Evolutionary conservation across 2,329 filamentous ascomycete genomes (phyloP).

Genomic region (Xylariales sp.): DNA sequence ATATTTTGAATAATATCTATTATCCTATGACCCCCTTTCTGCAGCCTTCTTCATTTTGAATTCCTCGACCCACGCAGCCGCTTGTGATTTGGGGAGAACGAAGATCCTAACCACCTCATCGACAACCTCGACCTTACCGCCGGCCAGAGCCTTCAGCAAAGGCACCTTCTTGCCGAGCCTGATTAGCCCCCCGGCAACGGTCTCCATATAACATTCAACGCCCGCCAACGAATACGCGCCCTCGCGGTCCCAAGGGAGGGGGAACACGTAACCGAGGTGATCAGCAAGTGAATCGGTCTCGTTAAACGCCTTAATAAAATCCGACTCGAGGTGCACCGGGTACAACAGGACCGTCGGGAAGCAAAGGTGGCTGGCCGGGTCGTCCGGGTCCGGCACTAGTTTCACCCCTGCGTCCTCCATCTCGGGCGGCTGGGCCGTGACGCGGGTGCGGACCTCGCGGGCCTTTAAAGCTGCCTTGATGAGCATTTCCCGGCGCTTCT

Average conservation of each 20-base stretch:
- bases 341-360: conserved; percentile 90
- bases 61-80: conserved; percentile 81
- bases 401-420: conserved; percentile 84
- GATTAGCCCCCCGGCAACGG: conserved; percentile 78
- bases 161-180: conserved; percentile 90
- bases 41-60: conserved; percentile 80
- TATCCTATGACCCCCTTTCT: conserved; percentile 50
- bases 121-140: conserved; percentile 85
- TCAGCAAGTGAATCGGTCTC: conserved; percentile 81
- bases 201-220: conserved; percentile 94
- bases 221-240: conserved; percentile 54
- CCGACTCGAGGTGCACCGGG: conserved; percentile 81
- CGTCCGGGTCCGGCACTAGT: conserved; percentile 77
- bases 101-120: conserved; percentile 87
- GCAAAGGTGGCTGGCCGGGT: conserved; percentile 75
- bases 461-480: conserved; percentile 74
- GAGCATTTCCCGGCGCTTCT: conserved; percentile 67
- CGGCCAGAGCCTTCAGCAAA: conserved; percentile 77
- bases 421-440: conserved; percentile 79
- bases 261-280: conserved; percentile 87
- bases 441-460: conserved; percentile 75
- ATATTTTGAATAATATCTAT: not conserved
- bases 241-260: conserved; percentile 84
- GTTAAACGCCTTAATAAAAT: conserved; percentile 89
- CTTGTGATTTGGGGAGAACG: conserved; percentile 78